Base-by-base conservation (phyloP, 2,329 filamentous ascomycete species). In the Orbilia javanica region DNA sequence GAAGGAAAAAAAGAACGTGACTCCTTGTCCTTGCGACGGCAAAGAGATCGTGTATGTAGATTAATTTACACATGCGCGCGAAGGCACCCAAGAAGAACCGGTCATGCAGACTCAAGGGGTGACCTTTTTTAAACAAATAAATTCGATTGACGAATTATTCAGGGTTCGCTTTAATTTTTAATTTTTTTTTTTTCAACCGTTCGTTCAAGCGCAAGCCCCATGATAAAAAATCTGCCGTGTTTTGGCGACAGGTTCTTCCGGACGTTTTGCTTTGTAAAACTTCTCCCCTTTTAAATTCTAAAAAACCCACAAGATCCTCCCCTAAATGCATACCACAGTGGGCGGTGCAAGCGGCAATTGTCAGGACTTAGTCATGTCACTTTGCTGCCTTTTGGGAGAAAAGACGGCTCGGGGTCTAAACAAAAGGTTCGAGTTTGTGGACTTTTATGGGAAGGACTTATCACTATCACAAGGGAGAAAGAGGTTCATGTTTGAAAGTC, bases 41-140 rank as follows among this genome's bases (percentile, higher is more conserved):
- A 60, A 60, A 60, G 52, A 60, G 55, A 60, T 60, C 55, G 55
- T 39, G 55, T 60, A 57, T 39, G 55, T 60, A 57, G 20, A 39
- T 65, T 71, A 78, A 78, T 72, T 78, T 78, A 64, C 73, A 78
- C 60, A 78, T 66, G 67, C 31, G 55, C 63, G 52, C 39, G 57
- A 46, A 63, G 52, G 20, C 31, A 60, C 20, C 20, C 1, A 31
- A 44, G 53, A 67, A 53, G 42, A 62, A 52, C 74, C 27, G 20
- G 36, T 71, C 74, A 78, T 78, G 74, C 74, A 69, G 67, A 63
- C 62, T 66, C 66, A 65, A 72, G 67, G 74, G 74, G 74, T 25
- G 31, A 25, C 11, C 31, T 64, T 68, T 46, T 53, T 39, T 42
- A 42, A 39, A 22, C 27, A 42, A 55, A 52, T 44, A 50, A 29